These are phyloP conservation scores for Graphium sp. DNA, from an alignment of 2,329 filamentous ascomycete species.

Conservation along the genomic window DNA sequence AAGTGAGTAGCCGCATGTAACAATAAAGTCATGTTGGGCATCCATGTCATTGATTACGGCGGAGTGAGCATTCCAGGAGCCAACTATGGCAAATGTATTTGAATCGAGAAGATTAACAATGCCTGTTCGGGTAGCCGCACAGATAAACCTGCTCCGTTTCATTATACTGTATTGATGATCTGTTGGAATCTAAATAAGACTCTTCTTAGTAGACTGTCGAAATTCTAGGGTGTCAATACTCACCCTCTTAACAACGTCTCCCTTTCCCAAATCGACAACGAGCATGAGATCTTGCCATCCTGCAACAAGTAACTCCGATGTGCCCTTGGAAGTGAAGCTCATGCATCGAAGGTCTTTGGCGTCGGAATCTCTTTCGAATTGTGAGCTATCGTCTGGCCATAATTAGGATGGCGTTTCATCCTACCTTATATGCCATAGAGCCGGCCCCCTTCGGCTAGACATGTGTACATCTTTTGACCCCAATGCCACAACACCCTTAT, in stretches of 20 bases:
- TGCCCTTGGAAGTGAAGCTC: constrained; percentile 82
- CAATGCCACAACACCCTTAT: constrained; percentile 77
- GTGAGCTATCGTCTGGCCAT: constrained; percentile 4
- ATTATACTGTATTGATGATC: constrained; percentile 76
- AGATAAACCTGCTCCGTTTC: constrained; percentile 81
- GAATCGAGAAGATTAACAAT: constrained; percentile 77
- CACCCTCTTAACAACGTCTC: constrained; percentile 53
- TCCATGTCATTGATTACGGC: constrained; percentile 94
- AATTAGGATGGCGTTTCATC: constrained; percentile 8
- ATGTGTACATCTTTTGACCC: constrained; percentile 77
- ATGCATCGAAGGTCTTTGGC: constrained; percentile 87
- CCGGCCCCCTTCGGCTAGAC: constrained; percentile 63
- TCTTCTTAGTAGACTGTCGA: constrained; percentile 12
- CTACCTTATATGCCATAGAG: constrained; percentile 77
- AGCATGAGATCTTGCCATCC: constrained; percentile 81
- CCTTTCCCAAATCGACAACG: constrained; percentile 52
- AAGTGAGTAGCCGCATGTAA: constrained; percentile 86
- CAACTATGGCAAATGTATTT: constrained; percentile 58
- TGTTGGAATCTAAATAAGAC: constrained; percentile 46
- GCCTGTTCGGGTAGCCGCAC: constrained; percentile 72
- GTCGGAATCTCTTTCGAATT: constrained; percentile 18
- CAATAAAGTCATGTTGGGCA: constrained; percentile 82
- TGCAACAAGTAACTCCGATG: constrained; percentile 69
- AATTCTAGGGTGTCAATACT: not conserved
- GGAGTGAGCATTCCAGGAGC: constrained; percentile 80